Base-by-base conservation (phyloP, 2,329 filamentous ascomycete genomes). In the Bipolaris bicolor region DNA sequence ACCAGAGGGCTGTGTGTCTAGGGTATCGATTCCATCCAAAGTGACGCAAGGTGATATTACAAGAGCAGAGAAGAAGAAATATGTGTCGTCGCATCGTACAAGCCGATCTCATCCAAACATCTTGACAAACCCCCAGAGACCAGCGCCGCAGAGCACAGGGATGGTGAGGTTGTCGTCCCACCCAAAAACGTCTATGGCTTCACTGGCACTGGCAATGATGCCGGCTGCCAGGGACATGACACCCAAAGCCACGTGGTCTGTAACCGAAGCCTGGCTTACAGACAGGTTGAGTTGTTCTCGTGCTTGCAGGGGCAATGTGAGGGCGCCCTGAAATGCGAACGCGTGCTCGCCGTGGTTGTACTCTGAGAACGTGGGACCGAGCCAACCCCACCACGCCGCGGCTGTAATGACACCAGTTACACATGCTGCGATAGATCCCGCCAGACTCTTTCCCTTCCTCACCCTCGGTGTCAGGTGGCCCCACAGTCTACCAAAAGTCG, bases 151-250 rank as follows among this genome's bases (percentile, higher is more conserved):
- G 48, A 99, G 82, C 24, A 96, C 87, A 2, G 95, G 95, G 76
- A 99, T 99, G 48, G 94, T 98, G 68, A 99, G 81, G 77, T 99
- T 99, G 79, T 99, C 95, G 72, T 99, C 95, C 90, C 92, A 93
- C 46, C 92, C 91, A 74, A 92, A 97, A 0, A 98, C 72, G 78
- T 99, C 92, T 44, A 97, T 83, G 15, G 94, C 90, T 78, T 99
- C 95, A 71, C 92, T 97, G 43, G 88, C 88, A 55, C 92, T 91
- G 40, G 92, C 95, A 51, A 94, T 86, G 41, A 98, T 78, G n/a
- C 95, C 95, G 6, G 93, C 93, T 80, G 90, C 91, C 37, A 97
- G 64, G 72, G 92, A 91, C 86, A 98, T 87, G 57, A 91, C 81
- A 3, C 87, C 89, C 34, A 98, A 81, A 1, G 95, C 95, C 59